Conservation (phyloP, 2,329 filamentous ascomycete genomes). For the Neonectria magnoliae region DNA sequence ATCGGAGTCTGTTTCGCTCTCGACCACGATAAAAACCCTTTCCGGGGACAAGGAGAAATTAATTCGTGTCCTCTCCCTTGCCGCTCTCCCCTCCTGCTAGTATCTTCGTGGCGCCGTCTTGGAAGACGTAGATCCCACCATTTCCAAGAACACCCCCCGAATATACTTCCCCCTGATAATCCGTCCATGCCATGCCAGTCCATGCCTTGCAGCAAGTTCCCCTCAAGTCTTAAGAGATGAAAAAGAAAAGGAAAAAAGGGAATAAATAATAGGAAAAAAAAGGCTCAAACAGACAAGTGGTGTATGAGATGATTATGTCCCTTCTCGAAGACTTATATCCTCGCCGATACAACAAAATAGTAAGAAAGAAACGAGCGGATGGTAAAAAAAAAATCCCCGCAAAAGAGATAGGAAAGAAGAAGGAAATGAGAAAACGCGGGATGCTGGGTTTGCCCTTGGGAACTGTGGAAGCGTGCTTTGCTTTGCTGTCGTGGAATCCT, state of each 20-base stretch:
- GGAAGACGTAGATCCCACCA: slow-evolving; percentile 15
- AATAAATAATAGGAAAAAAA: slow-evolving; percentile 16
- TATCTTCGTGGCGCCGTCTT: not conserved
- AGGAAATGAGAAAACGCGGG: slow-evolving; percentile 27
- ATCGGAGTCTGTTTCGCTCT: slow-evolving; percentile 12
- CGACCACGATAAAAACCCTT: slow-evolving; percentile 7
- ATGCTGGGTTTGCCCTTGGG: slow-evolving; percentile 28
- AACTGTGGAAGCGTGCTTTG: slow-evolving; percentile 20
- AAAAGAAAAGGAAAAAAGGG: slow-evolving; percentile 20
- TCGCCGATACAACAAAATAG: slow-evolving; percentile 22
- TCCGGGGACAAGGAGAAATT: slow-evolving; percentile 8
- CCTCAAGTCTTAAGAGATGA: slow-evolving; percentile 31
- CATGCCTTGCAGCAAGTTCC: slow-evolving; percentile 42
- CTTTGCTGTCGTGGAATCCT: slow-evolving; percentile 16
- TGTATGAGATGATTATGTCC: slow-evolving; percentile 28
- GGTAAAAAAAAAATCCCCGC: slow-evolving; percentile 12
- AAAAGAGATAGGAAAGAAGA: slow-evolving; percentile 27
- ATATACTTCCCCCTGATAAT: slow-evolving; percentile 14
- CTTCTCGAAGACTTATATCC: slow-evolving; percentile 25
- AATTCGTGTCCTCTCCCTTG: slow-evolving; percentile 3
- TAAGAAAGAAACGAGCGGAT: slow-evolving; percentile 19
- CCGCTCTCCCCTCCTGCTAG: slow-evolving; percentile 1
- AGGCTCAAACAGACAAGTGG: not conserved
- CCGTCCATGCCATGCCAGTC: slow-evolving; percentile 18
- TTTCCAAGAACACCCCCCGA: slow-evolving; percentile 22